Conservation (phyloP, 2,329 filamentous ascomycete genomes). For the Neopestalotiopsis rosae region DNA sequence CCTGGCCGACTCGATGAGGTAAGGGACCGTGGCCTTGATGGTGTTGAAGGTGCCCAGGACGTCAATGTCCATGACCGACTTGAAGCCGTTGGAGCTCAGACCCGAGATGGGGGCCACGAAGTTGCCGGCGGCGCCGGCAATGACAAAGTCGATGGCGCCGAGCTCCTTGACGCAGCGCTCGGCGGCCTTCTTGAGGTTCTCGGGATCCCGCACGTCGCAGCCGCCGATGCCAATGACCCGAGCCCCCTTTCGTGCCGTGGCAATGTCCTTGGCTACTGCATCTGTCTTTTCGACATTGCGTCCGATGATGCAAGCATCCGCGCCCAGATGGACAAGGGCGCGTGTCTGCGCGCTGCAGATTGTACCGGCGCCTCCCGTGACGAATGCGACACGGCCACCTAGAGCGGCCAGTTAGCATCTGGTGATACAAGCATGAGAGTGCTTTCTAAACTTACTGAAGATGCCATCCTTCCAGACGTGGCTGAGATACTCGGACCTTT, state of each 20-base stretch:
- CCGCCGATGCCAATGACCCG: slow-evolving; percentile 87
- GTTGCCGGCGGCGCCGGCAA: slow-evolving; percentile 94
- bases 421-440: no score
- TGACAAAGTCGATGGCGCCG: slow-evolving; percentile 89
- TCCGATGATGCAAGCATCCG: slow-evolving; percentile 92
- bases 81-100: slow-evolving; percentile 89
- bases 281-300: slow-evolving; percentile 90
- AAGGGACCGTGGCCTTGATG: slow-evolving; percentile 85
- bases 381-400: slow-evolving; percentile 91
- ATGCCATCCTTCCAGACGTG: slow-evolving; percentile 86
- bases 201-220: slow-evolving; percentile 75
- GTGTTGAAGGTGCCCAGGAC: slow-evolving; percentile 94
- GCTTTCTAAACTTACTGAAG: slow-evolving; percentile 65
- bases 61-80: slow-evolving; percentile 95
- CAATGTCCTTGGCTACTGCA: slow-evolving; percentile 79
- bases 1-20: slow-evolving; percentile 76
- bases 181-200: slow-evolving; percentile 74
- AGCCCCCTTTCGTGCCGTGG: slow-evolving; percentile 75
- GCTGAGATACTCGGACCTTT: slow-evolving; percentile 78
- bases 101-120: slow-evolving; percentile 87
- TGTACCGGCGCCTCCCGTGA: slow-evolving; percentile 90
- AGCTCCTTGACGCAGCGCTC: slow-evolving; percentile 82
- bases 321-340: slow-evolving; percentile 88
- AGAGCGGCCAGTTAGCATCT: slow-evolving; percentile 14
- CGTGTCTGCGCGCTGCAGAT: slow-evolving; percentile 95